Conservation (phyloP, 768 basidiomycete genomes). For the Boletellus ananiceps region DNA sequence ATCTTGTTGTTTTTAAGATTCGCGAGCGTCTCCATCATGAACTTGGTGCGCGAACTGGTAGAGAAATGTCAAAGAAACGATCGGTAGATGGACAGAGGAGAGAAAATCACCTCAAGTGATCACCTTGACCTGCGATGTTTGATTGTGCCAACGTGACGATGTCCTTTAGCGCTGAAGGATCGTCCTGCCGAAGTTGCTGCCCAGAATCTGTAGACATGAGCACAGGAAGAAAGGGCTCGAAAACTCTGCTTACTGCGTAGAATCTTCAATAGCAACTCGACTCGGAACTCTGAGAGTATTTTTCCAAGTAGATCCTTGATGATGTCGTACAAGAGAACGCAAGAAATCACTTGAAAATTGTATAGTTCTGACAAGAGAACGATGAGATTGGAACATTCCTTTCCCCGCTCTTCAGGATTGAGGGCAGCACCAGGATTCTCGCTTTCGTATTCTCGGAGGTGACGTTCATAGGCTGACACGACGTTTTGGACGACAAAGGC, state of each 20-base stretch:
- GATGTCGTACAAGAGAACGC: constrained; percentile 84
- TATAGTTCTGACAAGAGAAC: constrained; percentile 89
- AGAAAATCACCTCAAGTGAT: constrained; percentile 45
- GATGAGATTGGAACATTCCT: constrained; percentile 86
- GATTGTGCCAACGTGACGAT: constrained; percentile 80
- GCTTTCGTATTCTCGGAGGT: constrained; percentile 38
- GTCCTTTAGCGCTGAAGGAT: constrained; percentile 88
- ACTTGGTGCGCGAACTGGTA: constrained; percentile 79
- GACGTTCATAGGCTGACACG: constrained; percentile 61
- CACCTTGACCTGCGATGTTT: constrained; percentile 53
- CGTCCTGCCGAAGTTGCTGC: constrained; percentile 84
- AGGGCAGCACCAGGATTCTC: constrained; percentile 10
- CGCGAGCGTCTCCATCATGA: constrained; percentile 92
- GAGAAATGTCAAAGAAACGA: not conserved
- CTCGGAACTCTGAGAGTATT: constrained; percentile 68
- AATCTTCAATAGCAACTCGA: constrained; percentile 85
- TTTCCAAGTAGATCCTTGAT: constrained; percentile 68
- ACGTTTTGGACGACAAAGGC: constrained; percentile 78
- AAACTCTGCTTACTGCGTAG: constrained; percentile 56
- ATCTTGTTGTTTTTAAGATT: constrained; percentile 91
- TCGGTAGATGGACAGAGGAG: too few relatives aligned
- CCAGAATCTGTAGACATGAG: constrained; percentile 69
- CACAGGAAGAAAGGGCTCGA: not conserved
- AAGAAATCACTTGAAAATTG: constrained; percentile 93
- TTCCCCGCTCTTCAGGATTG: constrained; percentile 49